Evolutionary conservation across 225 moss, liverwort and hornwort genomes (phyloP).

Genomic region (Takakia lepidozioides): DNA sequence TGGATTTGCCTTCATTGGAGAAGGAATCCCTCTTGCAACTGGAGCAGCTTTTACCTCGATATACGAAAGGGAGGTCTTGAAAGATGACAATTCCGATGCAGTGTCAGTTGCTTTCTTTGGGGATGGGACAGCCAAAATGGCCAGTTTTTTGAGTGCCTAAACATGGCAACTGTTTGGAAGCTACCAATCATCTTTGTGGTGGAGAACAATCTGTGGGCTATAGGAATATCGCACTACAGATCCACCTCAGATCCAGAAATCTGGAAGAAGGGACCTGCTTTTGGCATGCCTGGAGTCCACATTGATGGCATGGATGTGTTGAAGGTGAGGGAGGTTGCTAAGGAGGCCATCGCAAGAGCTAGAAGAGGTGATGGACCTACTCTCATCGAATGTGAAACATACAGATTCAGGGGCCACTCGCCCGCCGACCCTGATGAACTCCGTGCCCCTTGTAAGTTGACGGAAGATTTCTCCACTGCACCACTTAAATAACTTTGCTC

Average conservation of each 20-base stretch:
- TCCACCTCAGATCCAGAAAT: conserved; percentile 83
- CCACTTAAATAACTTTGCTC: too few relatives aligned
- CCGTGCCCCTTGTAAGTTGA: conserved; percentile 73
- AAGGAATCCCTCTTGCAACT: conserved; percentile 86
- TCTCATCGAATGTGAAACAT: conserved; percentile 91
- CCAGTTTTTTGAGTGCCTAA: conserved; percentile 97
- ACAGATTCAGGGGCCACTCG: conserved; percentile 92
- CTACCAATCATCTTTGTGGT: conserved; percentile 85
- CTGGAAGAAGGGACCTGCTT: conserved; percentile 91
- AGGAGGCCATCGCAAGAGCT: conserved; percentile 84
- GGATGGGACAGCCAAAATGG: conserved; percentile 93
- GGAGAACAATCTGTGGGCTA: conserved; percentile 96
- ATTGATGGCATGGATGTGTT: conserved; percentile 96
- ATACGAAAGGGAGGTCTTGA: conserved; percentile 86
- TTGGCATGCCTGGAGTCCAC: conserved; percentile 82
- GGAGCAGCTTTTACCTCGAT: conserved; percentile 79
- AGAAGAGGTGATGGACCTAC: conserved; percentile 91
- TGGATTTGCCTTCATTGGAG: conserved; percentile 92
- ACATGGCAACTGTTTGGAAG: conserved; percentile 95
- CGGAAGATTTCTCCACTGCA: too few relatives aligned
- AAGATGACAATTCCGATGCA: conserved; percentile 62
- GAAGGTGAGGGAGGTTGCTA: conserved; percentile 89
- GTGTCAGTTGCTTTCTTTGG: conserved; percentile 93
- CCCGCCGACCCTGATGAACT: conserved; percentile 97
- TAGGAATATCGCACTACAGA: conserved; percentile 88